phyloP scores from a whole-genome alignment of 2,329 filamentous ascomycete genomes.

The Drechmeria coniospora region DNA sequence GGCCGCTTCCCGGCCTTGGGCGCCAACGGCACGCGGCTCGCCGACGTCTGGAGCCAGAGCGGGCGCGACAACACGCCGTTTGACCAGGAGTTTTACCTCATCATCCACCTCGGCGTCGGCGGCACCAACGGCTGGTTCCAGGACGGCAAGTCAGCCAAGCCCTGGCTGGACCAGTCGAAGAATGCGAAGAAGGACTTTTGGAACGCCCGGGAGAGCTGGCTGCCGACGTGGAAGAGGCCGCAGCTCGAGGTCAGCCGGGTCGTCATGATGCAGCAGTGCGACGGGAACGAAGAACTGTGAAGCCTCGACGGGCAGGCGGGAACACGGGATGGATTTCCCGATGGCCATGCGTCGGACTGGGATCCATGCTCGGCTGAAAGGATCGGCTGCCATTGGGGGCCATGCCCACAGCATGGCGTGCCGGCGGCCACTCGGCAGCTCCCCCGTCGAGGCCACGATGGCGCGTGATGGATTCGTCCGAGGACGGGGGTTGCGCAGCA shows the following conservation, averaged over 20 bases:
- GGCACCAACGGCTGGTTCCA: conserved; percentile 74
- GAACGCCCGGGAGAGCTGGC: conserved; percentile 49
- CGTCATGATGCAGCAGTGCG: conserved; percentile 54
- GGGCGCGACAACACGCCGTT: conserved; percentile 52
- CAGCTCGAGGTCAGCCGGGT: conserved; percentile 56
- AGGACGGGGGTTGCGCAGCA: too few species aligned
- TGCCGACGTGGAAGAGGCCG: conserved; percentile 54
- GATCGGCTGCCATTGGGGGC: too few species aligned
- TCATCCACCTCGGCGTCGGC: conserved; percentile 62
- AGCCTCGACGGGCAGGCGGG: conserved; percentile 1
- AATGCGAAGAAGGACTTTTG: conserved; percentile 66
- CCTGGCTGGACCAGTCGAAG: conserved; percentile 56
- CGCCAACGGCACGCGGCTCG: conserved; percentile 48
- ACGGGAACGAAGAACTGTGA: conserved; percentile 40
- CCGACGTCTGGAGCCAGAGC: conserved; percentile 48
- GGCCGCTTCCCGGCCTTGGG: conserved; percentile 51
- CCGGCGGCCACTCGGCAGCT: too few species aligned
- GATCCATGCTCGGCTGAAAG: too few species aligned
- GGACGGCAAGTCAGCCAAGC: conserved; percentile 56
- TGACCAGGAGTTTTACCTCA: conserved; percentile 60
- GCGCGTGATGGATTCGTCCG: too few species aligned
- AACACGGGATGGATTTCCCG: too few species aligned
- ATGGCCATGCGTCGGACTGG: too few species aligned
- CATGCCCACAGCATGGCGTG: too few species aligned
- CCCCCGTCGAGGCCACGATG: too few species aligned